These are phyloP conservation scores for Plasmodium sp. DNA, from an alignment of 169 alveolate genomes.

Conservation along the genomic window DNA sequence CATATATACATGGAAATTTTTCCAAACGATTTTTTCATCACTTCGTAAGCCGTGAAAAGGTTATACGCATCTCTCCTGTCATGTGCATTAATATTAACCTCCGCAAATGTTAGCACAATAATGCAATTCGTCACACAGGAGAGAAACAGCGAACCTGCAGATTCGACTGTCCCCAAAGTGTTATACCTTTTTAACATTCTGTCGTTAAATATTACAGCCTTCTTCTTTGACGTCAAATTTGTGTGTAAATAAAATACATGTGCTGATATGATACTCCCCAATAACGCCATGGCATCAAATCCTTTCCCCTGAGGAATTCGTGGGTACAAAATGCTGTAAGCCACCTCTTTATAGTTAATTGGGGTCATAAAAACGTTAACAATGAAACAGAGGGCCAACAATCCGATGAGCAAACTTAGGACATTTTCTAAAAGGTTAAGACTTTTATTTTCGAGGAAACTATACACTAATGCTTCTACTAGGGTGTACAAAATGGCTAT, in stretches of 20 bases:
- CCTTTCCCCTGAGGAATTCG: constrained; percentile 55
- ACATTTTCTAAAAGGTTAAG: constrained; percentile 42
- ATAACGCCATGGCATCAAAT: constrained; percentile 55
- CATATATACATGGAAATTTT: constrained; percentile 68
- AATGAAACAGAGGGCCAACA: constrained; percentile 36
- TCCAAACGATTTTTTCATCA: constrained; percentile 68
- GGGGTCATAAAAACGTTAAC: constrained; percentile 70
- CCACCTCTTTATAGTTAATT: constrained; percentile 39
- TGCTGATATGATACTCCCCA: constrained; percentile 70
- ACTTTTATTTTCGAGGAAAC: constrained; percentile 66
- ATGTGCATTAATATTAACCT: constrained; percentile 12
- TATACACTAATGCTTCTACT: constrained; percentile 55
- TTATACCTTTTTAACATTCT: constrained; percentile 44
- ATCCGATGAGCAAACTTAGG: constrained; percentile 59
- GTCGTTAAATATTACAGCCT: constrained; percentile 19
- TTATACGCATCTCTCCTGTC: constrained; percentile 46
- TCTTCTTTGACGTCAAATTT: constrained; percentile 67
- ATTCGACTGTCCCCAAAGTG: constrained; percentile 49
- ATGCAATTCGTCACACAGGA: constrained; percentile 68
- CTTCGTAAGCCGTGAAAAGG: constrained; percentile 70
- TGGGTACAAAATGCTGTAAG: constrained; percentile 38
- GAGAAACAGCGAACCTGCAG: constrained; percentile 44
- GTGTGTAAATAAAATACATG: constrained; percentile 72
- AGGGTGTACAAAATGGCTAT: constrained; percentile 54
- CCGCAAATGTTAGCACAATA: constrained; percentile 73